Evolutionary conservation across 768 basidiomycete species (phyloP), one percentile per base, ranked within the genome.

Genomic region (Gautieria morchelliformis): DNA sequence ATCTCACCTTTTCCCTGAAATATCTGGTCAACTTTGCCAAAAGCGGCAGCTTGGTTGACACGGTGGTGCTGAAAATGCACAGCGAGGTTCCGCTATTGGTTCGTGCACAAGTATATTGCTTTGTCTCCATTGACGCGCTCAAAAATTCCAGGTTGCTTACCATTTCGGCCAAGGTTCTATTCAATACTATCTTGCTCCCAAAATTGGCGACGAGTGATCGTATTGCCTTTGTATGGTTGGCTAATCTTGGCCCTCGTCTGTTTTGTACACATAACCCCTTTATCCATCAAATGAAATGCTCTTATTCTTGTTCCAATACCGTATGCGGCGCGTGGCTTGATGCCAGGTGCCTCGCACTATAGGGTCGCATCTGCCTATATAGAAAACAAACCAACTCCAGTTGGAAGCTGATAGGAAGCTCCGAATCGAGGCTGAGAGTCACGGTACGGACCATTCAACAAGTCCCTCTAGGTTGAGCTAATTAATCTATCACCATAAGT

Each of bases 11-110:
- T 76, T 93, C 90, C 33, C 76, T 98, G 64, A 98, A 97, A 71
- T 99, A 98, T 72, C 84, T 98, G 30, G 85, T 89, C 70, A 97
- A 96, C 74, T 98, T 99, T 66, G 83, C 92, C 53, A 98, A 96
- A 78, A 90, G 88, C 61, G 74, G 87, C 1, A 77, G 84, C 32
- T 73, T 99, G 40, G 79, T 83, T 14, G 76, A 74, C 61, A 79
- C 75, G 27, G 93, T 94, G 37, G 80, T 84, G 66, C 78, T 96
- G 22, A 87, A 87, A 80, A 84, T 96, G 85, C 89, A 85, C 70
- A 91, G 89, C 67, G 93, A 95, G 35, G 92, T 95, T 0, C 93
- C 93, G 3, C 74, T 95, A 50, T 78, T 95, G 56, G 90, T 91
- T 47, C 68, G 83, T 74, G 6, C 14, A 15, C 8, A 44, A 33